Evolutionary conservation across 2,329 filamentous ascomycete species (phyloP).

Genomic region (Scedosporium minutisporum): DNA sequence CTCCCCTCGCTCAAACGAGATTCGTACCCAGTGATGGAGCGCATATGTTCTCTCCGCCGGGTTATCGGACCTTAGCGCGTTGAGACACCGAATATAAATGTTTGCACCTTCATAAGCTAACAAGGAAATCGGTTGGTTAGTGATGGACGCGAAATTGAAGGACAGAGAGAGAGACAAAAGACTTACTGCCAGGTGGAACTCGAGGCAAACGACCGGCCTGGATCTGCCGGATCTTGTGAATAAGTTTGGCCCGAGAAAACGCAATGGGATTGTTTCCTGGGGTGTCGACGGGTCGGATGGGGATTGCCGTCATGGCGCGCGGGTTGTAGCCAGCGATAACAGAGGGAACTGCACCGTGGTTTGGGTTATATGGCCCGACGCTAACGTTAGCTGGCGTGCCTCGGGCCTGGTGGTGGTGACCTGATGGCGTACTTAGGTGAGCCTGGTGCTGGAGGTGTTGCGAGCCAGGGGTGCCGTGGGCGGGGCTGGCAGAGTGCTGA

Average conservation of each 20-base stretch:
- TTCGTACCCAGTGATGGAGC: constrained; percentile 86
- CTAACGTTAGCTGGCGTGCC: constrained; percentile 18
- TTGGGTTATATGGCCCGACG: constrained; percentile 36
- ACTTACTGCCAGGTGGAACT: constrained; percentile 54
- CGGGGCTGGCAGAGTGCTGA: constrained; percentile 22
- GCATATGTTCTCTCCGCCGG: constrained; percentile 83
- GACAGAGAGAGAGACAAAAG: neutral
- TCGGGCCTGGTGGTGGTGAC: constrained; percentile 16
- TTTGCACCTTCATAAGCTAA: constrained; percentile 64
- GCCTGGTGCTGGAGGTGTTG: constrained; percentile 16
- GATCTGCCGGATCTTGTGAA: constrained; percentile 29
- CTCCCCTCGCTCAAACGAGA: constrained; percentile 87
- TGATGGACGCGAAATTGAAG: neutral
- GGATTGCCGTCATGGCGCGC: constrained; percentile 9
- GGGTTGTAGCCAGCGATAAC: constrained; percentile 49
- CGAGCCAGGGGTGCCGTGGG: constrained; percentile 42
- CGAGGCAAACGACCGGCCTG: constrained; percentile 29
- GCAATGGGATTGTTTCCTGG: constrained; percentile 63
- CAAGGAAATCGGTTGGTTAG: neutral
- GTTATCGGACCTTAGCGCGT: constrained; percentile 72
- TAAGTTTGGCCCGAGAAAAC: constrained; percentile 41
- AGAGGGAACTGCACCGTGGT: constrained; percentile 35
- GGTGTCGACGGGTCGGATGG: constrained; percentile 64
- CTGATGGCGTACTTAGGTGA: constrained; percentile 11
- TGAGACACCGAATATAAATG: constrained; percentile 82